Conservation (phyloP, 495 filamentous ascomycete genomes). For the Xylaria nigripes region DNA sequence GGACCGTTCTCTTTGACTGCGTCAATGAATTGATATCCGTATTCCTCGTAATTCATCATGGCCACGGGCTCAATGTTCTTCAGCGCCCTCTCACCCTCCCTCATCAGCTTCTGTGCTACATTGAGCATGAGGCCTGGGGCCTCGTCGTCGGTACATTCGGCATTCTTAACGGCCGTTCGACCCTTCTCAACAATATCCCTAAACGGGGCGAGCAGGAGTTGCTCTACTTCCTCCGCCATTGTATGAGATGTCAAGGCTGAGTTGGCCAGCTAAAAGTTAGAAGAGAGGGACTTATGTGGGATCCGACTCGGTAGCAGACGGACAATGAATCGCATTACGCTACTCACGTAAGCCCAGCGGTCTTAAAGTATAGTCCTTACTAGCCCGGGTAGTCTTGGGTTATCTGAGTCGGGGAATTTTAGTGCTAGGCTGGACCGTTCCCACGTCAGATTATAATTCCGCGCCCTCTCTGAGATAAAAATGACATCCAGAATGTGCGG, state of each 20-base stretch:
- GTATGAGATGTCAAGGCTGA: not conserved
- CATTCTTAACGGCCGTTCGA: slow-evolving; percentile 30
- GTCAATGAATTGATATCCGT: slow-evolving; percentile 30
- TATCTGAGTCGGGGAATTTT: too few relatives aligned
- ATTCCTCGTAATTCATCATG: slow-evolving; percentile 33
- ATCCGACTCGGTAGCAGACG: not conserved
- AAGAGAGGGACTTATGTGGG: not conserved
- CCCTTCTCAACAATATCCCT: slow-evolving; percentile 35
- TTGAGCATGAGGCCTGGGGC: slow-evolving; percentile 31
- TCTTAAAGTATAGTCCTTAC: too few relatives aligned
- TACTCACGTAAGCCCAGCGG: not conserved
- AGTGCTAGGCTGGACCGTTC: too few relatives aligned
- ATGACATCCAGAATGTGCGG: too few relatives aligned
- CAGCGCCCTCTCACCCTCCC: slow-evolving; percentile 33
- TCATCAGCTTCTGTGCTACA: slow-evolving; percentile 31
- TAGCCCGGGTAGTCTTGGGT: too few relatives aligned
- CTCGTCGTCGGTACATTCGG: slow-evolving; percentile 21
- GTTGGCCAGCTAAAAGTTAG: not conserved
- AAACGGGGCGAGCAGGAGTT: slow-evolving; percentile 33
- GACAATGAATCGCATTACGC: not conserved
- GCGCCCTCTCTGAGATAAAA: too few relatives aligned
- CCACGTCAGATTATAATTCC: too few relatives aligned
- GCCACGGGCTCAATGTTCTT: slow-evolving; percentile 38
- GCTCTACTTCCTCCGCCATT: slow-evolving; percentile 32
- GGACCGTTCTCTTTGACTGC: slow-evolving; percentile 38